Evolutionary conservation across 169 alveolate species (phyloP), one percentile per base, ranked within the genome.

Genomic region (Eimeria maxima): DNA sequence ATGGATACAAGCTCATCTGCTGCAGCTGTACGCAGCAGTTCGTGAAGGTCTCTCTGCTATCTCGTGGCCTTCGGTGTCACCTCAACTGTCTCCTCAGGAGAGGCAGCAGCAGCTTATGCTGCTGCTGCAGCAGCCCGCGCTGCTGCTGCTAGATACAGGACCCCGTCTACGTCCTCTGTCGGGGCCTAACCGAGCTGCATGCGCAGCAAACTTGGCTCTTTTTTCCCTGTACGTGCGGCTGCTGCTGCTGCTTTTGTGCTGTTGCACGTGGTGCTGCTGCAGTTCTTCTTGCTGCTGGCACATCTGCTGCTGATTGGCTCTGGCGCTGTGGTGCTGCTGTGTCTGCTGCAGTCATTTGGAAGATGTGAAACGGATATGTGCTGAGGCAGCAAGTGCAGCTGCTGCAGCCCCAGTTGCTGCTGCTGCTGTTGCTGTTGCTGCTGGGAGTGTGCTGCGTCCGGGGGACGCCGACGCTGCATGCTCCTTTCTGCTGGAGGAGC

Each of bases 61-160:
- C 22, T 81, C 65, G 5, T 81, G 90, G 90, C 90, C 90, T 22
- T 47, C 90, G 11, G 73, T 81, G 47, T 47, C 90, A 4, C 73
- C 73, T 14, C 73, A 81, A 8, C 38, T 81, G 69, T 47, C 90
- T 81, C 90, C 45, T 42, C 90, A 81, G 90, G 53, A 81, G 44
- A 44, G 22, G 67, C 90, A 45, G 90, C 90, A 81, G 90, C 73
- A 47, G 73, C 87, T 42, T 44, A 44, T 22, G 73, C 73, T 47
- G 73, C 90, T 47, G 67, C 47, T 13, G 71, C 73, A 81, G 90
- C 90, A 81, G 73, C 90, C 67, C 71, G 50, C 71, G n/a, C 90
- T 81, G 71, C 73, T 45, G 73, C 71, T 81, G 90, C 90, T 81
- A 4, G 90, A 81, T 45, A 24, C 33, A 27, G 90, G 53, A 16